Conservation (phyloP, 495 filamentous ascomycete genomes). For the Pyrenula aspistea region DNA sequence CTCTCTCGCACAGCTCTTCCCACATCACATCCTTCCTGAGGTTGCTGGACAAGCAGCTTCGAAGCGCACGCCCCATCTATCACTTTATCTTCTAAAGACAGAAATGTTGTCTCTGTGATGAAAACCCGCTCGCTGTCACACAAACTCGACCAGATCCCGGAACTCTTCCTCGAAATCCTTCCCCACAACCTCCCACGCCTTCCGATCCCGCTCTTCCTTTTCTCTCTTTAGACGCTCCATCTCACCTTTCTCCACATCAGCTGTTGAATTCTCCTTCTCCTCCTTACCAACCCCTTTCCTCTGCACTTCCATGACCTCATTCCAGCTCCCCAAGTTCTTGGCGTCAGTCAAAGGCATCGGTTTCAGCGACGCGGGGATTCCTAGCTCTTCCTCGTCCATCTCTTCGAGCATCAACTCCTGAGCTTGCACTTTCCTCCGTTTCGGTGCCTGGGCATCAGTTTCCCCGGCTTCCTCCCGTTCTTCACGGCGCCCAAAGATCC, state of each 20-base stretch:
- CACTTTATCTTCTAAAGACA: too few relatives aligned
- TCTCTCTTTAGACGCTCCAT: not conserved
- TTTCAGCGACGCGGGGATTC: not conserved
- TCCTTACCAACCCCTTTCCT: too few relatives aligned
- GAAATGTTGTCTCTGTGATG: too few relatives aligned
- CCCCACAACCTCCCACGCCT: conserved; percentile 18
- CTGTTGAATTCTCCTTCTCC: too few relatives aligned
- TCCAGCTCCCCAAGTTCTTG: not conserved
- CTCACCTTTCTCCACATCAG: too few relatives aligned
- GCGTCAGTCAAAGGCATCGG: not conserved
- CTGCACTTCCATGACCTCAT: not conserved
- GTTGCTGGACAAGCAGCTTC: too few relatives aligned
- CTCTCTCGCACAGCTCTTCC: too few relatives aligned
- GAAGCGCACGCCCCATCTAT: too few relatives aligned
- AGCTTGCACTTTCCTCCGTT: not conserved
- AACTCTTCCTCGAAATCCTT: conserved; percentile 4
- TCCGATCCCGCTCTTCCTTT: conserved; percentile 8
- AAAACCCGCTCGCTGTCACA: too few relatives aligned
- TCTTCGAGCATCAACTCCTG: not conserved
- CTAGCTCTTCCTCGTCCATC: not conserved
- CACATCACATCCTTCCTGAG: too few relatives aligned
- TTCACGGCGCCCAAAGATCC: not conserved
- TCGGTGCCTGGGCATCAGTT: not conserved
- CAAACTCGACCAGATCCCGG: not conserved
- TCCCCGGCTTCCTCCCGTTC: not conserved